Percentiles rank a stretch among this genome's conserved stretches.
phyloP scores from a whole-genome alignment of 495 filamentous ascomycete genomes.

The Hypoxylon fuscum region DNA sequence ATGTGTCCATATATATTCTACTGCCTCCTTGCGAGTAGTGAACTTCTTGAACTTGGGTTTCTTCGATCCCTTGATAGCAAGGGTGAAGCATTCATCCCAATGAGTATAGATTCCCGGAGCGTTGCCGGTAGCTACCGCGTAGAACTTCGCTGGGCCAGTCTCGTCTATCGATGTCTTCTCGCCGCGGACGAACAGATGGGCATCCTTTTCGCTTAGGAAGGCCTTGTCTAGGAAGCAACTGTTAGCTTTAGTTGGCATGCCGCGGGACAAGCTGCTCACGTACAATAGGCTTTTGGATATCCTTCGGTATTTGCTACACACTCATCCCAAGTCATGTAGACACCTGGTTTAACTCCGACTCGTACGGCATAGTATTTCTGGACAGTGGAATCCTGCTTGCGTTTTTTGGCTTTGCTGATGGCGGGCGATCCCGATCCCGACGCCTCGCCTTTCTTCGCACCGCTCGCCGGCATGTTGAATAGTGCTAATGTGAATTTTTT shows the following conservation, averaged over 20 bases:
- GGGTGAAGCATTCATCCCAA: slow-evolving; percentile 79
- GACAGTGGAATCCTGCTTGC: slow-evolving; percentile 51
- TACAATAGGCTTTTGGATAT: slow-evolving; percentile 85
- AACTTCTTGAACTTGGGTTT: slow-evolving; percentile 86
- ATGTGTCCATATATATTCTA: slow-evolving; percentile 51
- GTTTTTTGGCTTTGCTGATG: slow-evolving; percentile 46
- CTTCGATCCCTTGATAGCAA: slow-evolving; percentile 79
- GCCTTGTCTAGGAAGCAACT: slow-evolving; percentile 71
- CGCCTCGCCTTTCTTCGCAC: slow-evolving; percentile 24
- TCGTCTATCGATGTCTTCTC: slow-evolving; percentile 52
- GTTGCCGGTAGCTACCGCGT: slow-evolving; percentile 84
- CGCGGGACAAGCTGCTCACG: slow-evolving; percentile 45
- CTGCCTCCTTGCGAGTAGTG: slow-evolving; percentile 77
- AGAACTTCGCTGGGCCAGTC: slow-evolving; percentile 63
- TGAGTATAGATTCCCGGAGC: slow-evolving; percentile 89
- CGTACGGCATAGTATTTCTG: slow-evolving; percentile 91
- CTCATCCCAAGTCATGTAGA: slow-evolving; percentile 86
- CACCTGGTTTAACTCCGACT: slow-evolving; percentile 76
- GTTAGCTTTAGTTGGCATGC: slow-evolving; percentile 26
- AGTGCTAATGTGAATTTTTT: slow-evolving; percentile 14
- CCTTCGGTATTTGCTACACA: slow-evolving; percentile 84
- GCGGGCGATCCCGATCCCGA: slow-evolving; percentile 12
- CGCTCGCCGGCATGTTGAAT: slow-evolving; percentile 38
- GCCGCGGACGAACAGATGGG: slow-evolving; percentile 78
- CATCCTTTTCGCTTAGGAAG: slow-evolving; percentile 79